Conservation (phyloP, 192 early-diverging fungal species). For the Backusella circina region DNA sequence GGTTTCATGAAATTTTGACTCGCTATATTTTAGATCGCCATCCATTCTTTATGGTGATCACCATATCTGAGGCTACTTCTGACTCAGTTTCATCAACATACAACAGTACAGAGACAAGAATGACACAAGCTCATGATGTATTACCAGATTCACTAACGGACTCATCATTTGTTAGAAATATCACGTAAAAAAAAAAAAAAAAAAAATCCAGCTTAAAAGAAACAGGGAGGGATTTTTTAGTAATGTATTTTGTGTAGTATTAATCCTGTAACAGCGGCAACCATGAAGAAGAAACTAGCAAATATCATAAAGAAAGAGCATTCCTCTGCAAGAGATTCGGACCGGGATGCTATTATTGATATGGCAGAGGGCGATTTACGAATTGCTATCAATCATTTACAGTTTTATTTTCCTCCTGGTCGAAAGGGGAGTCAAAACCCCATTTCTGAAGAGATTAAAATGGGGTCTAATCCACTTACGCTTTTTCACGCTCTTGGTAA, state of each 20-base stretch:
- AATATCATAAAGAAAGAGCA: background rate
- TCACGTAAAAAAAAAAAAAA: constrained; percentile 2
- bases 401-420: background rate
- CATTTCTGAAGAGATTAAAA: background rate
- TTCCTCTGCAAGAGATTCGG: background rate
- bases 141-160: background rate
- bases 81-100: background rate
- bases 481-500: constrained; percentile 11
- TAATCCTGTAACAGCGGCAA: background rate
- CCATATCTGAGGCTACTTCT: background rate
- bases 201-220: too few species aligned
- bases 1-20: background rate
- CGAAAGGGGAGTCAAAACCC: background rate
- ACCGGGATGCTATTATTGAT: background rate
- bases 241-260: background rate
- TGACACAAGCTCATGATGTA: background rate
- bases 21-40: background rate
- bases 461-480: background rate
- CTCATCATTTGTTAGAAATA: background rate
- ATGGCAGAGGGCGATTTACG: constrained; percentile 5
- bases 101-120: background rate
- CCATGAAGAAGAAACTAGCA: background rate
- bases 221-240: too few species aligned
- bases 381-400: constrained; percentile 4
- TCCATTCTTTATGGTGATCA: background rate